These are phyloP conservation scores for Moricandia moricandioides DNA, from an alignment of 345 rosid species.

Conservation along the genomic window DNA sequence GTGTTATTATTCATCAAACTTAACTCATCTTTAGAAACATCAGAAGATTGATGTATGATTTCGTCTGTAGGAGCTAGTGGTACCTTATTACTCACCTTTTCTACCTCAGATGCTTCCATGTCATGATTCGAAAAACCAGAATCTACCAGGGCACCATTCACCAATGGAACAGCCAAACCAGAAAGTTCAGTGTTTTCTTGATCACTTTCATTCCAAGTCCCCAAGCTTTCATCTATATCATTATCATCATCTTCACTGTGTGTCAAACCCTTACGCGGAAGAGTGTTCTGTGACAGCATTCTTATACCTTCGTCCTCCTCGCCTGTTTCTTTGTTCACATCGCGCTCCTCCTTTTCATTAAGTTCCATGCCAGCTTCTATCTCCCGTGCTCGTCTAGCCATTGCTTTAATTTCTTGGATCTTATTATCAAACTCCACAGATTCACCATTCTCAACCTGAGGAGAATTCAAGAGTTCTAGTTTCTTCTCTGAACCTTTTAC, in stretches of 20 bases:
- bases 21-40: constrained; percentile 32
- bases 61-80: constrained; percentile 20
- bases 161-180: constrained; percentile 28
- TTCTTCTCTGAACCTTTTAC: constrained; percentile 41
- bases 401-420: constrained; percentile 48
- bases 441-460: constrained; percentile 34
- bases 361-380: constrained; percentile 44
- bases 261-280: no score
- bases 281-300: constrained; percentile 19
- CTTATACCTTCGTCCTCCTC: constrained; percentile 24
- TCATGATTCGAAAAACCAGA: constrained; percentile 28
- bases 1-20: constrained; percentile 22
- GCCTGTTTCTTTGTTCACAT: constrained; percentile 16
- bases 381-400: constrained; percentile 57
- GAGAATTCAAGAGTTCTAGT: constrained; percentile 34
- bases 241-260: constrained; percentile 18
- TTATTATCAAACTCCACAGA: constrained; percentile 41
- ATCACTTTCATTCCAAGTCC: constrained; percentile 3
- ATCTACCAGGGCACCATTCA: constrained; percentile 31
- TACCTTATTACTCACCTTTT: constrained; percentile 17
- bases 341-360: constrained; percentile 39
- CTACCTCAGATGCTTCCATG: constrained; percentile 28
- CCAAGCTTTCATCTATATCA: constrained; percentile 18
- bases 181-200: constrained; percentile 25
- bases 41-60: constrained; percentile 35